Conservation (phyloP, 192 early-diverging fungal species). For the Linnemannia elongata region DNA sequence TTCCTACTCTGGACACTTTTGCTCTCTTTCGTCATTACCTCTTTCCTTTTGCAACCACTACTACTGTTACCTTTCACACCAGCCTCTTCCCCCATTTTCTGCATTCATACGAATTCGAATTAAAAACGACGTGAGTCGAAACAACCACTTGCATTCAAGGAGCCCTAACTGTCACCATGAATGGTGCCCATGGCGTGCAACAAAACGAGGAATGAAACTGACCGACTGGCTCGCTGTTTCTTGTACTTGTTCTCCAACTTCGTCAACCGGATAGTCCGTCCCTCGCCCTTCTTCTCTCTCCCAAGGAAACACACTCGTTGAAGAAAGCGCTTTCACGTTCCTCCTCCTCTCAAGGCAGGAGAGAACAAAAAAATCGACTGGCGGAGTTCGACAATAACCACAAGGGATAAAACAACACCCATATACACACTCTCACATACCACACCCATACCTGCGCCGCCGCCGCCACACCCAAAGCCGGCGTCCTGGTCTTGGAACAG, state of each 20-base stretch:
- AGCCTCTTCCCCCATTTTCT: background rate
- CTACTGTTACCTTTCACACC: background rate
- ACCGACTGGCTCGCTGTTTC: background rate
- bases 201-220: background rate
- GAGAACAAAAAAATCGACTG: background rate
- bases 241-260: background rate
- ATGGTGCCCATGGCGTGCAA: background rate
- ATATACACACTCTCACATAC: background rate
- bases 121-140: background rate
- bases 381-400: background rate
- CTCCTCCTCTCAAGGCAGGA: background rate
- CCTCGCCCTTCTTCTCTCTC: background rate
- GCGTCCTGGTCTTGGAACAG: background rate
- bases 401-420: background rate
- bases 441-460: background rate
- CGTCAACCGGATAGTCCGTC: background rate
- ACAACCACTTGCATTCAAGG: background rate
- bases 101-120: background rate
- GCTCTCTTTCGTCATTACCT: background rate
- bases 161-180: background rate
- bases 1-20: background rate
- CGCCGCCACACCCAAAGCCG: background rate
- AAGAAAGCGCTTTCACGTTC: background rate
- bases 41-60: background rate
- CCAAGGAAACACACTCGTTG: background rate